Evolutionary conservation across 2,329 filamentous ascomycete genomes (phyloP).

Genomic region (Diaporthe australafricana): DNA sequence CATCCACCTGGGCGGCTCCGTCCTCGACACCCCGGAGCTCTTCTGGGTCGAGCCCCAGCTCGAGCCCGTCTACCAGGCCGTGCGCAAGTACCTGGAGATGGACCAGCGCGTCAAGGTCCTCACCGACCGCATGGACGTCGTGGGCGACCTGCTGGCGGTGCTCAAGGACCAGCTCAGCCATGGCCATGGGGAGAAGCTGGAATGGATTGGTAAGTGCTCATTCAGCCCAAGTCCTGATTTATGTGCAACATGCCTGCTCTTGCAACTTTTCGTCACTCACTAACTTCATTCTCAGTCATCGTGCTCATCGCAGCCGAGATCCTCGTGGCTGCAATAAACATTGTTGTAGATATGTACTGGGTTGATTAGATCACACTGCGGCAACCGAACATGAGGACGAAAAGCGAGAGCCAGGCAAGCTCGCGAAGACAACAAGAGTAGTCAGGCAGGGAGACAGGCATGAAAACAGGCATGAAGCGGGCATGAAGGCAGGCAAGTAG

Average conservation of each 20-base stretch:
- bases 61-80: constrained; percentile 95
- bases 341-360: constrained; percentile 90
- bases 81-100: constrained; percentile 96
- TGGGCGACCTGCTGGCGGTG: constrained; percentile 91
- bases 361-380: constrained; percentile 38
- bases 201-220: constrained; percentile 84
- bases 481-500: no score
- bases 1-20: constrained; percentile 96
- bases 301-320: constrained; percentile 96
- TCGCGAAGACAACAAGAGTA: no score
- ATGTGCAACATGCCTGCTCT: background rate
- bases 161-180: constrained; percentile 96
- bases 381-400: background rate
- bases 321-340: constrained; percentile 91
- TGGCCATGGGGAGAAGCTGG: constrained; percentile 88
- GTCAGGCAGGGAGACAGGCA: no score
- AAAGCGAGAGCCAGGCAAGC: background rate
- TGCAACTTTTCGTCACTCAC: constrained; percentile 3
- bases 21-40: constrained; percentile 95
- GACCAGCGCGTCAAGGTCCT: constrained; percentile 91
- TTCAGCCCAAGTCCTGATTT: background rate
- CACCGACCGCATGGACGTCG: constrained; percentile 91
- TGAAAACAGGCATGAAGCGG: no score
- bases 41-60: constrained; percentile 99
- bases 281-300: constrained; percentile 72